These are phyloP conservation scores for Cyberlindnera veronae DNA, from an alignment of 805 yeast species.

Conservation along the genomic window DNA sequence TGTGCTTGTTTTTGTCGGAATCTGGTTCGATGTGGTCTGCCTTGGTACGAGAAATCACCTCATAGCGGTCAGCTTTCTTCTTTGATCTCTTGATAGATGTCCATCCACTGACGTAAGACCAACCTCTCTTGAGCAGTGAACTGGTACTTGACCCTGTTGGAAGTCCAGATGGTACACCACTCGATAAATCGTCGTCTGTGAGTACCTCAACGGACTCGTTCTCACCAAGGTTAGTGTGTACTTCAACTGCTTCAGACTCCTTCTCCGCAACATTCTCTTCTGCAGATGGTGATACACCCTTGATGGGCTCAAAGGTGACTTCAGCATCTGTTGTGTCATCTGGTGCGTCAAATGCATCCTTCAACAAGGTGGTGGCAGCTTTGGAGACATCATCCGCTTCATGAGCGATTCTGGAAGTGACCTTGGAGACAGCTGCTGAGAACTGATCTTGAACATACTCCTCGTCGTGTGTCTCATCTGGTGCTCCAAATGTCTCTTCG, in stretches of 20 bases:
- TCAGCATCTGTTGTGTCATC: conserved; percentile 4
- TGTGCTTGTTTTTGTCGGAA: no score
- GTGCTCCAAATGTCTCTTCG: conserved; percentile 1
- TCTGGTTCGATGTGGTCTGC: neutral
- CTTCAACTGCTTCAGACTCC: no score
- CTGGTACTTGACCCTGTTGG: no score
- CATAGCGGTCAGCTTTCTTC: neutral
- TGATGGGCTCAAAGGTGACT: no score
- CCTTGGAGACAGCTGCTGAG: neutral
- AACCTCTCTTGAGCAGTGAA: conserved; percentile 7
- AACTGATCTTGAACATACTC: neutral
- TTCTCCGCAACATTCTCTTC: no score
- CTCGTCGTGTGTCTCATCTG: neutral
- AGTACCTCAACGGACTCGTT: no score
- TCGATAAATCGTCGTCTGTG: neutral
- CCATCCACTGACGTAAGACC: conserved; percentile 7
- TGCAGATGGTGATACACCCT: no score
- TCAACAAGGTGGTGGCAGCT: conserved; percentile 1
- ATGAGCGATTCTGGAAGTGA: neutral
- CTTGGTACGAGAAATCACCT: conserved; percentile 1
- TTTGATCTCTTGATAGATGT: conserved; percentile 6
- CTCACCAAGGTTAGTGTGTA: no score
- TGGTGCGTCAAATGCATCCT: conserved; percentile 6
- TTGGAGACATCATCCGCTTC: neutral
- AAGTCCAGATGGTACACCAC: neutral